Evolutionary conservation across 768 basidiomycete genomes (phyloP).

Genomic region (Pleurotus giganteus): DNA sequence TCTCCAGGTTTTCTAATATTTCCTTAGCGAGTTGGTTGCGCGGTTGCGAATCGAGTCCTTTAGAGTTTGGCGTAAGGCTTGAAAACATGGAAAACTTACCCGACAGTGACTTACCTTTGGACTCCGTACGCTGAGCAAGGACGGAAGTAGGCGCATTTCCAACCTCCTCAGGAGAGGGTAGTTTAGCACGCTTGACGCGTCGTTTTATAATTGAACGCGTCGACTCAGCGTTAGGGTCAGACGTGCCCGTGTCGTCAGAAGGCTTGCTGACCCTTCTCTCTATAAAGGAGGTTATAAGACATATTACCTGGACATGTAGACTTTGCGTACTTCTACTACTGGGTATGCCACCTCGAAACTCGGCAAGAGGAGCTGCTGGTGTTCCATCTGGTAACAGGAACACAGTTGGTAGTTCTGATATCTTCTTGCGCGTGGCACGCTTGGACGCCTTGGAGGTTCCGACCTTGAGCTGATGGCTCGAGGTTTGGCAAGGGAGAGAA

Average conservation of each 20-base stretch:
- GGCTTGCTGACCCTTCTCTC: neutral
- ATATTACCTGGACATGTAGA: neutral
- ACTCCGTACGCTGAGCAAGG: neutral
- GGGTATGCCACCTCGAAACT: conserved; percentile 35
- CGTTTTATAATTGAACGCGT: neutral
- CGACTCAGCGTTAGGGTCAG: neutral
- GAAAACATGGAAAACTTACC: too few species aligned
- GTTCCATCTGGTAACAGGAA: conserved; percentile 43
- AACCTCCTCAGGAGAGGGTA: neutral
- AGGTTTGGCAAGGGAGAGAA: neutral
- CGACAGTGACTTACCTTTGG: too few species aligned
- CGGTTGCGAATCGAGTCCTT: conserved; percentile 19
- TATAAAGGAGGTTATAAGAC: neutral
- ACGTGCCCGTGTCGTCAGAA: neutral
- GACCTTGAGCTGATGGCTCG: neutral
- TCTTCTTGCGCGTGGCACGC: conserved; percentile 45
- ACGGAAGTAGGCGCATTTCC: neutral
- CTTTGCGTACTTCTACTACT: conserved; percentile 7
- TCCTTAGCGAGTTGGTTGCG: conserved; percentile 59
- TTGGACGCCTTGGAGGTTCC: neutral
- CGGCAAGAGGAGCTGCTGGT: conserved; percentile 37
- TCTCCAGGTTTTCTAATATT: conserved; percentile 67
- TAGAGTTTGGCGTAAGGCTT: neutral
- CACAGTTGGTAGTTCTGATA: conserved; percentile 54
- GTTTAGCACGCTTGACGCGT: neutral